Percentiles rank a stretch among this genome's conserved stretches.
Evolutionary conservation across 1,284 basidiomycete species (phyloP).

Genomic region (Puccinia novopanici): DNA sequence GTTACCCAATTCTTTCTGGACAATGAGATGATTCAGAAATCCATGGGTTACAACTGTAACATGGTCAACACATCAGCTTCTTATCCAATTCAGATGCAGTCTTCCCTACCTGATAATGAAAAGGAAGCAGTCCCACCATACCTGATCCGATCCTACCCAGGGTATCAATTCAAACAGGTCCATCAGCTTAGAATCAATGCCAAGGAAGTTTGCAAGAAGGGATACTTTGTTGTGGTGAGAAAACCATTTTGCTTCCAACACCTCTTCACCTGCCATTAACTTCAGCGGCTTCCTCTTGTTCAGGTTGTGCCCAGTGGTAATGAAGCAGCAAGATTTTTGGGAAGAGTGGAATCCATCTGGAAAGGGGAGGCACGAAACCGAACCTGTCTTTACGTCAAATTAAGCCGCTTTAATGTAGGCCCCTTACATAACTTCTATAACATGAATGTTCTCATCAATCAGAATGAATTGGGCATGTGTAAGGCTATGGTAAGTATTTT

Average conservation of each 20-base stretch:
- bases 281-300: no score
- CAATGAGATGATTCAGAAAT: background rate
- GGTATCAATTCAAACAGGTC: background rate
- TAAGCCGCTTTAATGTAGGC: background rate
- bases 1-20: background rate
- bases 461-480: background rate
- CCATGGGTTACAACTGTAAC: background rate
- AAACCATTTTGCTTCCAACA: no score
- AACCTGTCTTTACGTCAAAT: background rate
- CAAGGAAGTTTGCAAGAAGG: slow-evolving; percentile 5
- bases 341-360: background rate
- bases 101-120: background rate
- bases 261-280: no score
- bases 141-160: background rate
- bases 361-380: background rate
- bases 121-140: background rate
- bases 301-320: background rate
- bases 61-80: background rate
- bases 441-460: background rate
- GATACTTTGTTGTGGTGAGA: background rate
- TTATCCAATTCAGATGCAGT: background rate
- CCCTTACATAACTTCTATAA: background rate
- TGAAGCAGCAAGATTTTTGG: background rate
- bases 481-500: no score
- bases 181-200: background rate